Base-by-base conservation (phyloP, 169 alveolate genomes). In the Cryptosporidium baileyi region DNA sequence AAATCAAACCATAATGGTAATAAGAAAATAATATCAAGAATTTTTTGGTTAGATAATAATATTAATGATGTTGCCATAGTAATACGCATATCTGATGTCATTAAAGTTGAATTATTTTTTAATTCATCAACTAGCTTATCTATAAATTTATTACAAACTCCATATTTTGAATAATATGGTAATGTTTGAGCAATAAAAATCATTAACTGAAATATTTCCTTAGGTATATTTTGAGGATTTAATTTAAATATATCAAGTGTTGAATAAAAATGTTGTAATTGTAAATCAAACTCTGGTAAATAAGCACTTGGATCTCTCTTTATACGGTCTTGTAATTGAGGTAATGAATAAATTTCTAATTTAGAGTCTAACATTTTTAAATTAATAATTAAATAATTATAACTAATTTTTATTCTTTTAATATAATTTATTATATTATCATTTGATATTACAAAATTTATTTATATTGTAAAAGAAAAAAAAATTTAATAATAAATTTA, bases 141-240 rank as follows among this genome's bases (percentile, higher is more conserved):
- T 3, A 74, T 74, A 54, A 74, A 74, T 15, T 22, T 17, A 3
- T 74, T 57, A 47, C 85, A 74, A 7, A 74, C 67, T 17, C 85
- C 85, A 51, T 74, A 57, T 54, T n/a, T 52, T 15, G 32, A 28
- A 30, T 57, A 81, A 5, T 54, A 51, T 28, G 85, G 88, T 19
- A 65, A 59, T 26, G 89, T 89, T 57, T 89, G 92, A 26, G 92
- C 92, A 32, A 89, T 80, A 61, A 89, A 89, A 65, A 89, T 89
- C 74, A 62, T 80, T 15, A 89, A 74, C 49, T 82, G 89, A 47
- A 63, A 80, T 26, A 89, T 60, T 8, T 63, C 89, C 36, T 82
- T 89, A 1, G 90, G 82, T 1, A 80, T 62, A 22, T 88, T 44
- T 30, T 79, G 81, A 2, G 92, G 89, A 67, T 82, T 82, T 62